A percentile compares a stretch with the other conserved stretches of the same genome.
Evolutionary conservation across 371 early-diverging fungal species (phyloP).

Genomic region (Mucor plumbeus): DNA sequence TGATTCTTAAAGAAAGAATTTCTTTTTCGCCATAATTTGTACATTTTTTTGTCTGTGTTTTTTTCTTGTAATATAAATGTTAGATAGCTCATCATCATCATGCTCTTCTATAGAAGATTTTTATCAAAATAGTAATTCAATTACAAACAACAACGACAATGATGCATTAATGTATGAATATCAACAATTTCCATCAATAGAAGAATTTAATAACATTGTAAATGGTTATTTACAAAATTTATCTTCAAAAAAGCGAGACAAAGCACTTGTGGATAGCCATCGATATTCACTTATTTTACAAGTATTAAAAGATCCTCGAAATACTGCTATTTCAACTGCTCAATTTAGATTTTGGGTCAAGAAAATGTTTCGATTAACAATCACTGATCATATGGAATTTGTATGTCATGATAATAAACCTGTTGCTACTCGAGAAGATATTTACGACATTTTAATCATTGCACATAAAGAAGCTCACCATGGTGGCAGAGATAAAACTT

Average conservation of each 20-base stretch:
- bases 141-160: not conserved
- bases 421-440: slow-evolving; percentile 64
- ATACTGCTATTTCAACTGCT: slow-evolving; percentile 67
- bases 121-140: not conserved
- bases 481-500: slow-evolving; percentile 69
- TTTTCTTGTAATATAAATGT: slow-evolving; percentile 6
- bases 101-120: not conserved
- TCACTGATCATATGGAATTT: slow-evolving; percentile 36
- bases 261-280: slow-evolving; percentile 58
- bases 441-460: slow-evolving; percentile 57
- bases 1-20: not conserved
- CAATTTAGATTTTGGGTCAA: slow-evolving; percentile 73
- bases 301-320: slow-evolving; percentile 63
- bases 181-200: slow-evolving; percentile 42
- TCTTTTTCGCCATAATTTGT: not conserved
- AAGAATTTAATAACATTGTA: slow-evolving; percentile 49
- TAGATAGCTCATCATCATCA: not conserved
- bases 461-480: slow-evolving; percentile 68
- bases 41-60: not conserved
- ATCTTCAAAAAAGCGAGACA: slow-evolving; percentile 66
- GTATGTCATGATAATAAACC: slow-evolving; percentile 66
- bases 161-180: slow-evolving; percentile 26
- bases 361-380: slow-evolving; percentile 63
- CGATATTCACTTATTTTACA: slow-evolving; percentile 61
- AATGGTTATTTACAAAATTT: slow-evolving; percentile 60